These are phyloP conservation scores for Pseudohyphozyma bogoriensis DNA, from an alignment of 768 basidiomycete species.

Conservation along the genomic window DNA sequence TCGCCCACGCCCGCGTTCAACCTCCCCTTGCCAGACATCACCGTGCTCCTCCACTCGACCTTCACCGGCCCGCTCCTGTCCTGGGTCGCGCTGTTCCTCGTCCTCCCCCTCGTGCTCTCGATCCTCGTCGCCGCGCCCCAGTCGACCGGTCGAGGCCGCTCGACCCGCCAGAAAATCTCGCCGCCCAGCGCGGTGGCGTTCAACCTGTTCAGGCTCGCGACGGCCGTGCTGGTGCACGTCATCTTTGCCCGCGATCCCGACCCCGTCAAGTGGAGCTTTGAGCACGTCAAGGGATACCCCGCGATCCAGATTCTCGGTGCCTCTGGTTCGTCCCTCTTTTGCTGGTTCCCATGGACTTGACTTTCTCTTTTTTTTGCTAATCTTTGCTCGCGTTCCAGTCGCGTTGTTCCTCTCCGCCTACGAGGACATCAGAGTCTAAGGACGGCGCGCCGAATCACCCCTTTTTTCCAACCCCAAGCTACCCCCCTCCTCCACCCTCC, in stretches of 20 bases:
- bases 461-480: too few species aligned
- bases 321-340: too few species aligned
- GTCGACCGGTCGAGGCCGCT: background rate
- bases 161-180: background rate
- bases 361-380: too few species aligned
- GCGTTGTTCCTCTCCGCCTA: too few species aligned
- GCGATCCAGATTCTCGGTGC: background rate
- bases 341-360: too few species aligned
- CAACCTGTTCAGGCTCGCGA: conserved; percentile 10
- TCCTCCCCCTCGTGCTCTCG: conserved; percentile 12
- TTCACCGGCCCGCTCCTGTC: conserved; percentile 12
- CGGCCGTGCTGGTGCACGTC: conserved; percentile 15
- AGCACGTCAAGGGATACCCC: background rate
- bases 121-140: conserved; percentile 16
- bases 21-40: conserved; percentile 13
- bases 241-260: background rate
- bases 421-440: too few species aligned
- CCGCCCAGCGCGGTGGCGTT: conserved; percentile 22
- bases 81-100: conserved; percentile 7
- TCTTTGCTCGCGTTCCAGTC: too few species aligned
- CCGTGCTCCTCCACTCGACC: conserved; percentile 15
- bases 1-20: background rate
- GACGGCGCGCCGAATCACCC: too few species aligned
- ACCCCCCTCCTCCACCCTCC: too few species aligned
- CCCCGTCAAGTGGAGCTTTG: background rate